Conservation (phyloP, 768 basidiomycete species). For the Megacollybia marginata region DNA sequence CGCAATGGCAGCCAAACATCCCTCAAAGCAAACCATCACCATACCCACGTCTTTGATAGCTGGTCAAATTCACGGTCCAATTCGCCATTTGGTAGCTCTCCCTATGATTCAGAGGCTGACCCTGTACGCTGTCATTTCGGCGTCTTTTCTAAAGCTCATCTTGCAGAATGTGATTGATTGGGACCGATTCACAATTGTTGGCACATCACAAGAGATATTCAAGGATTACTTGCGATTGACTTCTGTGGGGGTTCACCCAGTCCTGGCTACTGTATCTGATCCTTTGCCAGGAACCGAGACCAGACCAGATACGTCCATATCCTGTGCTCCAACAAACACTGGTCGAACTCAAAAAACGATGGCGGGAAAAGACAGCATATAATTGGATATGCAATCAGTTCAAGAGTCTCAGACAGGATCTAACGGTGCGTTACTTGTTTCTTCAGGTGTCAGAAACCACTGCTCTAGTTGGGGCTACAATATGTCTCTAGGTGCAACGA, state of each 20-base stretch:
- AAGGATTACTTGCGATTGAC: constrained; percentile 96
- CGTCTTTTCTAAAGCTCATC: background rate
- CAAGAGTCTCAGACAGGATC: constrained; percentile 94
- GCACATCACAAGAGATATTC: constrained; percentile 82
- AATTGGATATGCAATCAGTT: constrained; percentile 96
- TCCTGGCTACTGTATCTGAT: constrained; percentile 1
- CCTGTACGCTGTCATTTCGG: constrained; percentile 39
- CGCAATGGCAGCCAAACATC: constrained; percentile 26
- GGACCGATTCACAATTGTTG: constrained; percentile 94
- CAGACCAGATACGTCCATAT: constrained; percentile 89
- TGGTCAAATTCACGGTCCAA: constrained; percentile 39
- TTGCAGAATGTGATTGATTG: constrained; percentile 89
- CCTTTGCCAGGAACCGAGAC: constrained; percentile 80
- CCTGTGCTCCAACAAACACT: constrained; percentile 79
- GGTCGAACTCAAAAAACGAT: constrained; percentile 77
- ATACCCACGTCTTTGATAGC: constrained; percentile 46
- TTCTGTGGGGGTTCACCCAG: constrained; percentile 43
- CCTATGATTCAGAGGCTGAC: constrained; percentile 67
- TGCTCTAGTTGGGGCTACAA: constrained; percentile 5
- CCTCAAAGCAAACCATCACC: constrained; percentile 40
- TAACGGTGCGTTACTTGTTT: constrained; percentile 65
- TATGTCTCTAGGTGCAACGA: constrained; percentile 74
- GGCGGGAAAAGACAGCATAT: constrained; percentile 73
- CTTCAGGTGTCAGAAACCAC: constrained; percentile 6
- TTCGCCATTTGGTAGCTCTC: constrained; percentile 38